A percentile compares a stretch with the other conserved stretches of the same genome.
Conservation (phyloP, 306 rosid genomes). For the Citrullus mucosospermus region DNA sequence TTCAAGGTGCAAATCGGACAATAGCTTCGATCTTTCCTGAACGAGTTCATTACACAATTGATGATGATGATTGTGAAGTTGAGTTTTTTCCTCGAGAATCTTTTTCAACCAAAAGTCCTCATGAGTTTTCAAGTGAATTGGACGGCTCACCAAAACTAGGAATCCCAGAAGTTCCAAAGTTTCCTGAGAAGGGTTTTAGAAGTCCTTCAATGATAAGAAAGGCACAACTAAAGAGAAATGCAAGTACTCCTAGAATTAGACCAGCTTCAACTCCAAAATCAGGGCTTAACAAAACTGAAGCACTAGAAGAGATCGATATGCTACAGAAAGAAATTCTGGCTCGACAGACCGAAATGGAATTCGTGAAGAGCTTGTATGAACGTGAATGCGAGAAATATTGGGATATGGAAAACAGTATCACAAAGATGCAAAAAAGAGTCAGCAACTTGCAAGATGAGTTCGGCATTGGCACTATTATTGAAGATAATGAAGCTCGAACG, state of each 20-base stretch:
- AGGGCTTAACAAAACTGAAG: constrained; percentile 54
- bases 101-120: constrained; percentile 11
- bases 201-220: constrained; percentile 46
- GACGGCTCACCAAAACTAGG: constrained; percentile 11
- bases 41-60: constrained; percentile 49
- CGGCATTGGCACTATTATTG: constrained; percentile 30
- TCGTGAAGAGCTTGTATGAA: constrained; percentile 63
- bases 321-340: constrained; percentile 70
- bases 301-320: constrained; percentile 45
- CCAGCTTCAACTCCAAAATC: constrained; percentile 19
- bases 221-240: constrained; percentile 16
- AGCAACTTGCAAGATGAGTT: constrained; percentile 61
- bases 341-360: constrained; percentile 81
- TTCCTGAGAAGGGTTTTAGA: constrained; percentile 31
- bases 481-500: constrained; percentile 64
- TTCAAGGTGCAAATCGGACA: constrained; percentile 83
- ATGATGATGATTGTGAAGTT: constrained; percentile 41
- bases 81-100: constrained; percentile 21
- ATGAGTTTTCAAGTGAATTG: not conserved
- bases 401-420: constrained; percentile 56
- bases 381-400: constrained; percentile 54
- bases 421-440: constrained; percentile 51
- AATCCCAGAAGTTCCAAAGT: constrained; percentile 50
- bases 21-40: constrained; percentile 71
- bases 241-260: constrained; percentile 18